Conservation (phyloP, 305 asterid species). For the Solanum hybrid region DNA sequence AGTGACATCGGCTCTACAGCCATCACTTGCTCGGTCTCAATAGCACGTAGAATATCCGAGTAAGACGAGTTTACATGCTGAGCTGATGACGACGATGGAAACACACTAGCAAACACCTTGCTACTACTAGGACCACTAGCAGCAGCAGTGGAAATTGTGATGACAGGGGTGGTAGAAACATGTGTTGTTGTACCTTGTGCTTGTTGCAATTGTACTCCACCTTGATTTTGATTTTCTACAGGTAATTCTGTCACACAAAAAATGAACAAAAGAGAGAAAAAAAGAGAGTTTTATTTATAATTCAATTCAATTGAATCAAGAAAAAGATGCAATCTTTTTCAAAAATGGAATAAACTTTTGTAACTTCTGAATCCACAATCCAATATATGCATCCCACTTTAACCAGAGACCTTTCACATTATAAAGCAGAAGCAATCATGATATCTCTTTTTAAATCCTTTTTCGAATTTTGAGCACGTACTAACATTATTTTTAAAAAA, state of each 20-base stretch:
- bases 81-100: background rate
- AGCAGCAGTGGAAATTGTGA: slow-evolving; percentile 6
- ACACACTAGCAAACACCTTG: slow-evolving; percentile 14
- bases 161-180: background rate
- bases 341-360: slow-evolving; percentile 20
- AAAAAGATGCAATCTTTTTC: slow-evolving; percentile 12
- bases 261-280: background rate
- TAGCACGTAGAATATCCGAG: slow-evolving; percentile 28
- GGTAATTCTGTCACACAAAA: slow-evolving; percentile 38
- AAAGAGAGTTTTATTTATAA: background rate
- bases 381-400: slow-evolving; percentile 24
- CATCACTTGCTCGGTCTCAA: slow-evolving; percentile 19
- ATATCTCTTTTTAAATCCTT: slow-evolving; percentile 15
- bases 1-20: slow-evolving; percentile 49
- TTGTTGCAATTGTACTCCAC: slow-evolving; percentile 18
- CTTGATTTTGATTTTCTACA: slow-evolving; percentile 33
- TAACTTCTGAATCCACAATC: slow-evolving; percentile 22
- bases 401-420: slow-evolving; percentile 21
- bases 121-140: slow-evolving; percentile 20
- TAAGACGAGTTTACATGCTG: slow-evolving; percentile 25
- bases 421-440: slow-evolving; percentile 48
- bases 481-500: background rate
- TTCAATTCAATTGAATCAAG: slow-evolving; percentile 4
- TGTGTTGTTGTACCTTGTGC: slow-evolving; percentile 19
- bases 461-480: slow-evolving; percentile 22